Evolutionary conservation across 73 alveolate genomes (phyloP).

Genomic region (Uronychia binucleata): DNA sequence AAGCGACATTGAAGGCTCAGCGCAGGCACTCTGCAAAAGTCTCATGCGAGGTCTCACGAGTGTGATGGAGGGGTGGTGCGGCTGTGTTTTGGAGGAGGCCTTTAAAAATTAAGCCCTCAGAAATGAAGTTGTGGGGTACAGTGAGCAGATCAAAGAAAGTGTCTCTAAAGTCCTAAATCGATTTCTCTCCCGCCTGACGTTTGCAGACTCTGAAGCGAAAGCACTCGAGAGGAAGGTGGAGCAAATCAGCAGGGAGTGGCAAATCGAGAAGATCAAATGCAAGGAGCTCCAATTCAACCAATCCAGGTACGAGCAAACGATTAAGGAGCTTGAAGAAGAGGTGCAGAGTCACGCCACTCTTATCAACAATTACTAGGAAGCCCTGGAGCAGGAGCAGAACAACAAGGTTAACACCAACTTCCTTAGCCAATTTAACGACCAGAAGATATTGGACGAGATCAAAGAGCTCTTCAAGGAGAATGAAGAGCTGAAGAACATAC

Average conservation of each 20-base stretch:
- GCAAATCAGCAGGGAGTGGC: not conserved
- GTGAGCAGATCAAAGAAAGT: no score
- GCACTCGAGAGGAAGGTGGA: not conserved
- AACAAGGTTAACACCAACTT: slow-evolving; percentile 2
- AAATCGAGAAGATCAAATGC: not conserved
- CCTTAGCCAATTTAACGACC: slow-evolving; percentile 47
- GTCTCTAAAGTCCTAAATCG: no score
- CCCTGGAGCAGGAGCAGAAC: not conserved
- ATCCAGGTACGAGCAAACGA: not conserved
- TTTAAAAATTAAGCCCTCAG: no score
- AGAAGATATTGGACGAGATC: slow-evolving; percentile 51
- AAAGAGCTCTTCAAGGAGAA: slow-evolving; percentile 53
- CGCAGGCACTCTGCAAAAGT: no score
- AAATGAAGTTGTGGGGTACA: no score
- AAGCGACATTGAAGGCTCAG: no score
- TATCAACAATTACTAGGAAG: not conserved
- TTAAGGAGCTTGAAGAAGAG: not conserved
- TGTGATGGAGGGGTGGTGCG: no score
- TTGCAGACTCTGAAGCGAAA: no score
- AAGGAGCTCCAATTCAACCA: not conserved
- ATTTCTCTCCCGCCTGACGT: no score
- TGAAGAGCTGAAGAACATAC: slow-evolving; percentile 49
- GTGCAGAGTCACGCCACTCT: not conserved
- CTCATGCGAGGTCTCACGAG: no score
- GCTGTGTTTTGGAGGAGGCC: no score